Conservation (phyloP, 108 stramenopile genomes). For the Pseudonitzschia pungens region DNA sequence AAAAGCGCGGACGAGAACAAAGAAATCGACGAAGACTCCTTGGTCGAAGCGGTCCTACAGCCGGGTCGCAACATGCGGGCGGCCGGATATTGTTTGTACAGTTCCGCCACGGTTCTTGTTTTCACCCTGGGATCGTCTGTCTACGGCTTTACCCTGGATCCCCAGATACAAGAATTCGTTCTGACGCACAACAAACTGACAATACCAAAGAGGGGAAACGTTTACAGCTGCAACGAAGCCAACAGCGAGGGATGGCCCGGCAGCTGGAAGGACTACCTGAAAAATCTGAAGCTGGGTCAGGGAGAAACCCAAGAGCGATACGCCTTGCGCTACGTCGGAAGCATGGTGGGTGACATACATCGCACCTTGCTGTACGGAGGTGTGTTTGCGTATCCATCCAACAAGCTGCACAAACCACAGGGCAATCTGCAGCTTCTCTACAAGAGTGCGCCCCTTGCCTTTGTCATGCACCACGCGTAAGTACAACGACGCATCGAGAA, state of each 20-base stretch:
- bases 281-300: conserved; percentile 74
- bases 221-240: conserved; percentile 97
- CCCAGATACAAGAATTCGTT: conserved; percentile 94
- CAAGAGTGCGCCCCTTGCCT: conserved; percentile 94
- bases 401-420: conserved; percentile 64
- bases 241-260: conserved; percentile 90
- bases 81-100: conserved; percentile 96
- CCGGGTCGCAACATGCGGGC: conserved; percentile 87
- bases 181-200: conserved; percentile 87
- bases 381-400: conserved; percentile 94
- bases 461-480: conserved; percentile 85
- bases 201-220: conserved; percentile 86
- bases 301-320: conserved; percentile 66
- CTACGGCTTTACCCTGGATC: conserved; percentile 97
- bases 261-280: conserved; percentile 73
- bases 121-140: conserved; percentile 88
- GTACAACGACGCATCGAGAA: no score
- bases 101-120: conserved; percentile 93
- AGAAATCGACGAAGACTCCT: conserved; percentile 23
- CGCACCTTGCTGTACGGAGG: conserved; percentile 98
- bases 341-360: conserved; percentile 99
- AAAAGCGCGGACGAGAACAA: conserved; percentile 9
- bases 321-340: conserved; percentile 94
- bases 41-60: conserved; percentile 64
- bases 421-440: conserved; percentile 89